Conservation (phyloP, 2,329 filamentous ascomycete genomes). For the Alternaria gansuensis region DNA sequence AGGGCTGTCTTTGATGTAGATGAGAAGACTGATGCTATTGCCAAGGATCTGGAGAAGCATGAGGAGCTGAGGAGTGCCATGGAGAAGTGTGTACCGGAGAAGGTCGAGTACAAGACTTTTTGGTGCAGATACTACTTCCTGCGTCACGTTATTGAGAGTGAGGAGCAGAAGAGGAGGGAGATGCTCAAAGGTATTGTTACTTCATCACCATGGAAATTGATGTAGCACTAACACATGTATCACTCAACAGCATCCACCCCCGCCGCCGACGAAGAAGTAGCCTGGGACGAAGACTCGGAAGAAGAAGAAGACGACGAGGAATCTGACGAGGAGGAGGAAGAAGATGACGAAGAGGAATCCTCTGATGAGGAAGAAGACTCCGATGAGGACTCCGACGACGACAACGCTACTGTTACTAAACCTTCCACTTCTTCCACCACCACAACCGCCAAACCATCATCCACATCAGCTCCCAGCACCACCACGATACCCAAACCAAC, state of each 20-base stretch:
- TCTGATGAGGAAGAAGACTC: conserved; percentile 26
- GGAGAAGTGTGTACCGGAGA: conserved; percentile 94
- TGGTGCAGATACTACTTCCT: conserved; percentile 98
- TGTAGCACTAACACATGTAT: conserved; percentile 4
- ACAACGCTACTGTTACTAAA: conserved; percentile 15
- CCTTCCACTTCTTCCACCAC: background rate
- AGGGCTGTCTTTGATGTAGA: conserved; percentile 79
- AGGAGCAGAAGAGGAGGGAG: conserved; percentile 87
- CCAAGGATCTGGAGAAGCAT: conserved; percentile 83
- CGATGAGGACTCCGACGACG: conserved; percentile 21
- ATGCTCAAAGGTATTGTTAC: conserved; percentile 79
- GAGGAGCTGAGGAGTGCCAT: conserved; percentile 85
- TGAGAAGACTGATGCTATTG: conserved; percentile 83
- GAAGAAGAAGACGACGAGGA: conserved; percentile 51
- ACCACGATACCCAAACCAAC: background rate
- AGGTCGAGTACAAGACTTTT: conserved; percentile 87
- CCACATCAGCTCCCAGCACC: background rate
- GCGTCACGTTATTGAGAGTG: conserved; percentile 88
- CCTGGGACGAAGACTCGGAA: conserved; percentile 77
- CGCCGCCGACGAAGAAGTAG: conserved; percentile 76
- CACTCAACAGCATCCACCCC: conserved; percentile 63
- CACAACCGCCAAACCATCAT: conserved; percentile 16
- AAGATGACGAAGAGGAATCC: conserved; percentile 33
- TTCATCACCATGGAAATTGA: background rate
- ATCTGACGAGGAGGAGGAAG: conserved; percentile 41